A percentile compares a stretch with the other conserved stretches of the same genome.
Evolutionary conservation across 345 rosid genomes (phyloP).

Genomic region (Arabis alpina): DNA sequence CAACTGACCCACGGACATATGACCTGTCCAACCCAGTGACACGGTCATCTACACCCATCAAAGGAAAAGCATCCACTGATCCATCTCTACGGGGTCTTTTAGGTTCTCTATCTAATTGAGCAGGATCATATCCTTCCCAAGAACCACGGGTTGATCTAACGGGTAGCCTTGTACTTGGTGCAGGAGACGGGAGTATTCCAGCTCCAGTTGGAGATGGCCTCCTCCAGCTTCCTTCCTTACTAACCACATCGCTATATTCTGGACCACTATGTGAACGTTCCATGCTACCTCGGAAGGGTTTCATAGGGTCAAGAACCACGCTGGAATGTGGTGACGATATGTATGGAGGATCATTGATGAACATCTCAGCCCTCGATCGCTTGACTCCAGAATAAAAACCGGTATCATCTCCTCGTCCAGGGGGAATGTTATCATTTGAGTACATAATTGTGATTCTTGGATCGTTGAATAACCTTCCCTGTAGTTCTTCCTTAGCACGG

Average conservation of each 20-base stretch:
- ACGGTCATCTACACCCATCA: slow-evolving; percentile 58
- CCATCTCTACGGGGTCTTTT: slow-evolving; percentile 76
- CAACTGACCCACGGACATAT: slow-evolving; percentile 52
- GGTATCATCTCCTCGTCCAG: slow-evolving; percentile 61
- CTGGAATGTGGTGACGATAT: slow-evolving; percentile 49
- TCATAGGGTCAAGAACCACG: slow-evolving; percentile 47
- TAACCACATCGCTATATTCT: slow-evolving; percentile 59
- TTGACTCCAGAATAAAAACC: slow-evolving; percentile 58
- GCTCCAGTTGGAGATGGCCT: slow-evolving; percentile 67
- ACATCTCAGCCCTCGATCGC: slow-evolving; percentile 62
- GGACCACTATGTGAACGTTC: slow-evolving; percentile 54
- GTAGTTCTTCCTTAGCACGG: slow-evolving; percentile 91
- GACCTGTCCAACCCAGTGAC: slow-evolving; percentile 52
- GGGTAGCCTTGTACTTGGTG: slow-evolving; percentile 59
- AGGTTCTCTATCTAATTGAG: slow-evolving; percentile 61
- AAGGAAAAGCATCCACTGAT: slow-evolving; percentile 54
- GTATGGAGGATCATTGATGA: slow-evolving; percentile 51
- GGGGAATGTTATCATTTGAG: slow-evolving; percentile 69
- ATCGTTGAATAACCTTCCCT: slow-evolving; percentile 89
- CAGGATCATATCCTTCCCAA: slow-evolving; percentile 74
- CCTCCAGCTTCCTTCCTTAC: slow-evolving; percentile 59
- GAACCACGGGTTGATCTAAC: slow-evolving; percentile 57
- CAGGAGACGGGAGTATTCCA: slow-evolving; percentile 62
- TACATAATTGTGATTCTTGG: slow-evolving; percentile 88
- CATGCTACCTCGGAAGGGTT: slow-evolving; percentile 58